Percentiles rank a stretch among this genome's conserved stretches.
Conservation (phyloP, 1,284 basidiomycete genomes). For the Quambalaria eucalypti region DNA sequence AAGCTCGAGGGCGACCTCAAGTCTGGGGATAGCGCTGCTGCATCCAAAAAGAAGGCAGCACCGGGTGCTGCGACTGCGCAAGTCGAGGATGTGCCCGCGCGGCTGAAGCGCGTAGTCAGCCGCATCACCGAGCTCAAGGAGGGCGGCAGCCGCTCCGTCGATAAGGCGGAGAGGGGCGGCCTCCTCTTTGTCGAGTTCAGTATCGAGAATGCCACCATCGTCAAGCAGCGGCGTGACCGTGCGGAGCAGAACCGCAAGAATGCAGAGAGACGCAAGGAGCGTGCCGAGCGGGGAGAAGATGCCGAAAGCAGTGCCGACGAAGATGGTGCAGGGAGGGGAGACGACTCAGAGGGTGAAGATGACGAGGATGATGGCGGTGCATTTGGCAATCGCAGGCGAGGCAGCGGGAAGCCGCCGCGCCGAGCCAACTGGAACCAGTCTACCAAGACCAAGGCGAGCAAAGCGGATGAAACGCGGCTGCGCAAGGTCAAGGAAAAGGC, state of each 20-base stretch:
- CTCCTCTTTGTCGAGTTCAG: constrained; percentile 42
- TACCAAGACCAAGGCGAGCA: constrained; percentile 2
- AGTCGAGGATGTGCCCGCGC: constrained; percentile 20
- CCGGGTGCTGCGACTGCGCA: constrained; percentile 11
- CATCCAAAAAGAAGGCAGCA: constrained; percentile 1
- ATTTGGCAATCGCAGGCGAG: too few relatives aligned
- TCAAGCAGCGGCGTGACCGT: constrained; percentile 26
- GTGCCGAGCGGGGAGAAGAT: background rate
- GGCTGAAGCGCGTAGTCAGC: constrained; percentile 24
- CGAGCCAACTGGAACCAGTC: constrained; percentile 3
- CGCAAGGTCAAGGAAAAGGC: constrained; percentile 3
- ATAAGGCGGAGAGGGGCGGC: constrained; percentile 35
- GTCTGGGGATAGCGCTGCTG: constrained; percentile 3
- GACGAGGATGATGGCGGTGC: constrained; percentile 1
- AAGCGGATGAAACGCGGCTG: constrained; percentile 1
- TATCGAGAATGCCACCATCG: constrained; percentile 41
- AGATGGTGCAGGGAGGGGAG: constrained; percentile 8
- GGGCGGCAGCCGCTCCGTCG: constrained; percentile 4
- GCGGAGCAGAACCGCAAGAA: constrained; percentile 3
- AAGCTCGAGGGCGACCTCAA: constrained; percentile 14
- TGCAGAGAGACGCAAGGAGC: background rate
- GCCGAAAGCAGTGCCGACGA: background rate
- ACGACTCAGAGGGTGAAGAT: constrained; percentile 6
- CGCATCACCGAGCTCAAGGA: constrained; percentile 23
- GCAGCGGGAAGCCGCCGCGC: background rate